Percentiles rank a stretch among this genome's conserved stretches.
Conservation (phyloP, 2,329 filamentous ascomycete genomes). For the Gnomoniopsis smithogilvyi region DNA sequence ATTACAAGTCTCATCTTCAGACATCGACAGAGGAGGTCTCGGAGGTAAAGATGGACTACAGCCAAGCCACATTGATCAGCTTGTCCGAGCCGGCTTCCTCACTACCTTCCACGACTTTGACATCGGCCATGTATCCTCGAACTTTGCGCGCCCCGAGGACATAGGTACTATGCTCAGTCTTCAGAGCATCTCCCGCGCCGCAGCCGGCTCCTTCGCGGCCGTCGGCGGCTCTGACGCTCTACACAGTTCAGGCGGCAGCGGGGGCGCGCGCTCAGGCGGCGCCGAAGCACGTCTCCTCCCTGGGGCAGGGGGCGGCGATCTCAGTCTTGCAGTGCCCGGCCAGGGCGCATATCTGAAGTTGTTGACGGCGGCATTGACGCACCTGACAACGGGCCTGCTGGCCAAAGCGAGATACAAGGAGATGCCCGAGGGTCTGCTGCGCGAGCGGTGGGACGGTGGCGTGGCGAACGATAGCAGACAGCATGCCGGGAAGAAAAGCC, state of each 20-base stretch:
- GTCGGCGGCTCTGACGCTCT: slow-evolving; percentile 67
- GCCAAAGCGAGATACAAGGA: slow-evolving; percentile 59
- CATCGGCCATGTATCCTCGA: slow-evolving; percentile 29
- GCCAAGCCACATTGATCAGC: slow-evolving; percentile 46
- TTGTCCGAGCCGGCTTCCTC: slow-evolving; percentile 66
- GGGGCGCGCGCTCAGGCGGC: slow-evolving; percentile 22
- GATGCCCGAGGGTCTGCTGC: slow-evolving; percentile 57
- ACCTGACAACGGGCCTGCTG: slow-evolving; percentile 52
- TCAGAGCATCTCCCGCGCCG: slow-evolving; percentile 59
- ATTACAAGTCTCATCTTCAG: slow-evolving; percentile 25
- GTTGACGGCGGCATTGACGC: slow-evolving; percentile 56
- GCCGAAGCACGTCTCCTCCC: slow-evolving; percentile 27
- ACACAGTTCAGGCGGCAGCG: slow-evolving; percentile 58
- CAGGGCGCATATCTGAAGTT: slow-evolving; percentile 68
- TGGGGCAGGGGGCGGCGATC: slow-evolving; percentile 36
- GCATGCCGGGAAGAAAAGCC: slow-evolving; percentile 42
- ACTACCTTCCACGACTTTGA: slow-evolving; percentile 42
- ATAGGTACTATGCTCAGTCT: slow-evolving; percentile 57
- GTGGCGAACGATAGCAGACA: slow-evolving; percentile 43
- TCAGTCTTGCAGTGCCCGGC: slow-evolving; percentile 62
- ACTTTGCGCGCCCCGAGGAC: slow-evolving; percentile 49
- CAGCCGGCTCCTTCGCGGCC: slow-evolving; percentile 66
- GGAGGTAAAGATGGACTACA: slow-evolving; percentile 30
- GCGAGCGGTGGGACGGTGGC: slow-evolving; percentile 70
- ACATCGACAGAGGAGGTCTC: neutral